These are phyloP conservation scores for Boletus sp. DNA, from an alignment of 768 basidiomycete species.

Conservation along the genomic window DNA sequence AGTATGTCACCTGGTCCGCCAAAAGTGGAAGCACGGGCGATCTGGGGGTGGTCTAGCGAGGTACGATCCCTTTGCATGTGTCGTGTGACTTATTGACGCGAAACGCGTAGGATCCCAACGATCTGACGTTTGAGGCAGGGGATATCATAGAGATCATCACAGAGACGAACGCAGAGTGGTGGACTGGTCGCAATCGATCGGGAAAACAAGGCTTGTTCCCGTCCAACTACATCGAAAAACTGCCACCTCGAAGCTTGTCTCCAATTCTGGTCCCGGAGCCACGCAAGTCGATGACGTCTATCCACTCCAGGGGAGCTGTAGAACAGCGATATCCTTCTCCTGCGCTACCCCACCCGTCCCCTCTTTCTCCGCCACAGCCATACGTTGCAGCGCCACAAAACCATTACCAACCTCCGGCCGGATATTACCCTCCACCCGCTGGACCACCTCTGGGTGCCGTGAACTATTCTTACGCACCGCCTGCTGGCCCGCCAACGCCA, in stretches of 20 bases:
- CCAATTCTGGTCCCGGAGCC: conserved; percentile 25
- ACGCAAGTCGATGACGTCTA: conserved; percentile 15
- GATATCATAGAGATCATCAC: conserved; percentile 78
- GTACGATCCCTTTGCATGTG: conserved; percentile 10
- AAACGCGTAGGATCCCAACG: conserved; percentile 61
- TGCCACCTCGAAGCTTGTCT: conserved; percentile 27
- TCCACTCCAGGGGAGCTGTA: conserved; percentile 2
- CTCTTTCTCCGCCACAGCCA: conserved; percentile 13
- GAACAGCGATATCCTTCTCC: conserved; percentile 19
- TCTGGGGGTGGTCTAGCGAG: conserved; percentile 33
- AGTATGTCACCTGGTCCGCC: conserved; percentile 24
- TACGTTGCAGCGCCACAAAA: conserved; percentile 15
- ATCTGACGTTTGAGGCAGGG: conserved; percentile 71
- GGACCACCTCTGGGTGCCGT: conserved; percentile 15
- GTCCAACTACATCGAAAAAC: conserved; percentile 68
- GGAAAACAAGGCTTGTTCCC: conserved; percentile 78
- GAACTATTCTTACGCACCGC: conserved; percentile 16
- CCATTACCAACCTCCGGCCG: conserved; percentile 12
- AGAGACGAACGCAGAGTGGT: conserved; percentile 90
- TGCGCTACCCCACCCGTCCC: conserved; percentile 18
- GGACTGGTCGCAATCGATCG: conserved; percentile 65
- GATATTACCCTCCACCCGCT: conserved; percentile 12
- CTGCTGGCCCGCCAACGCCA: conserved; percentile 40
- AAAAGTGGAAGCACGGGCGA: conserved; percentile 29
- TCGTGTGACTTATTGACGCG: conserved; percentile 5